Evolutionary conservation across 192 early-diverging fungal species (phyloP).

Genomic region (Mortierella claussenii): DNA sequence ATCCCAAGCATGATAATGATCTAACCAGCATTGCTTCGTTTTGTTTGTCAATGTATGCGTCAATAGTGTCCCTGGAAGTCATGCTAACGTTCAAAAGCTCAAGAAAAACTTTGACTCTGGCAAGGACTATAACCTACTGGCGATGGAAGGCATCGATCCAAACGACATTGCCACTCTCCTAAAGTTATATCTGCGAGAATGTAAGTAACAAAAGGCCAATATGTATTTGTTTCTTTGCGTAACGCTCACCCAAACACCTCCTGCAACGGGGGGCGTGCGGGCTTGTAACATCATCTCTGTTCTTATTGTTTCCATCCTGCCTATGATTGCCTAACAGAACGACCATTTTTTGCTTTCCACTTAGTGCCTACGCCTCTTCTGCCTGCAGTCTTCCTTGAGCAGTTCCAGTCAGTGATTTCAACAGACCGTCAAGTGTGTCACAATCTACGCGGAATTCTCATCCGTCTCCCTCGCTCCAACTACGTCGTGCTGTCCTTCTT

Average conservation of each 20-base stretch:
- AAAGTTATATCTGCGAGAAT: slow-evolving; percentile 69
- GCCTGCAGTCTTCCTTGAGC: slow-evolving; percentile 53
- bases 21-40: no score
- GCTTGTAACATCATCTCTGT: no score
- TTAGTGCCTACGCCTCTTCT: slow-evolving; percentile 64
- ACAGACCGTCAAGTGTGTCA: slow-evolving; percentile 46
- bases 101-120: slow-evolving; percentile 61
- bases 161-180: slow-evolving; percentile 68
- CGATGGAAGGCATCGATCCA: slow-evolving; percentile 57
- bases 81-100: slow-evolving; percentile 61
- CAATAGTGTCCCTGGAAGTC: slow-evolving; percentile 62
- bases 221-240: no score
- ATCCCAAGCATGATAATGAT: no score
- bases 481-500: slow-evolving; percentile 62
- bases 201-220: slow-evolving; percentile 60
- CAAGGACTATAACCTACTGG: slow-evolving; percentile 60
- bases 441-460: slow-evolving; percentile 45
- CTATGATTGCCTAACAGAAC: no score
- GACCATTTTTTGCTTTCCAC: background rate
- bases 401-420: slow-evolving; percentile 56
- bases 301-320: no score
- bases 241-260: no score
- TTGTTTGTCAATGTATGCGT: background rate
- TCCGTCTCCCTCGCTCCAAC: slow-evolving; percentile 59
- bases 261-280: no score